Conservation (phyloP, 1,284 basidiomycete genomes). For the Heterobasidion parviporum region DNA sequence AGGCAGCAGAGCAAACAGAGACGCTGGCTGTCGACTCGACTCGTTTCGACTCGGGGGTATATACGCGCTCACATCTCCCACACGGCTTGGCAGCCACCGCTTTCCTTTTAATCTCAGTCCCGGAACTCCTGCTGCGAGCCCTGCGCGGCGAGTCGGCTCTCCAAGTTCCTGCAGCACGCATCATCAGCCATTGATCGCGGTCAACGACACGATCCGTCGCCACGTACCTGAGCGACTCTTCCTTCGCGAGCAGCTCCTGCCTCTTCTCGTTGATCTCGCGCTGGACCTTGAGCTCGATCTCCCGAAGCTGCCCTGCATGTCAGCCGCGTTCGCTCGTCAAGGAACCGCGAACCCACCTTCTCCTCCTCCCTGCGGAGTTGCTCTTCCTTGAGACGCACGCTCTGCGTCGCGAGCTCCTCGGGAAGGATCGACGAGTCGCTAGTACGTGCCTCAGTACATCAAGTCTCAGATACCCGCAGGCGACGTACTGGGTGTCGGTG, state of each 20-base stretch:
- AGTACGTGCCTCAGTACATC: constrained; percentile 7
- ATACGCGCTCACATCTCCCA: not conserved
- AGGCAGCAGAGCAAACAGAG: constrained; percentile 12
- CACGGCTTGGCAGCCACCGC: not conserved
- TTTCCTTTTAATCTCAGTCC: constrained; percentile 18
- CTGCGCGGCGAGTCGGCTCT: constrained; percentile 84
- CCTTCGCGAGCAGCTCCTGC: constrained; percentile 92
- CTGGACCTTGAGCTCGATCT: constrained; percentile 97
- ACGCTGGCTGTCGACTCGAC: constrained; percentile 2
- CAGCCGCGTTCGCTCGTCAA: not conserved
- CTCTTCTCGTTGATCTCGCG: constrained; percentile 98
- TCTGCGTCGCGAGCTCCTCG: constrained; percentile 95
- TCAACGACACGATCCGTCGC: not conserved
- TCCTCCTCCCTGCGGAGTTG: constrained; percentile 97
- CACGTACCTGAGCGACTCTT: constrained; percentile 75
- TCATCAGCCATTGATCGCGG: not conserved
- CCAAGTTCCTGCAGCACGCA: constrained; percentile 58
- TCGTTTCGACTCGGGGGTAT: not conserved
- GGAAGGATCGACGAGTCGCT: constrained; percentile 87
- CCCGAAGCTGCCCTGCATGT: constrained; percentile 60
- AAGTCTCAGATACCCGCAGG: not conserved
- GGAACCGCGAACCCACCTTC: constrained; percentile 45
- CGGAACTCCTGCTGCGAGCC: constrained; percentile 36
- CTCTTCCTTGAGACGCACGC: constrained; percentile 96
- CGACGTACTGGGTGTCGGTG: constrained; percentile 67